phyloP scores from a whole-genome alignment of 2,329 filamentous ascomycete species.

The Purpureocillium takamizusanense region DNA sequence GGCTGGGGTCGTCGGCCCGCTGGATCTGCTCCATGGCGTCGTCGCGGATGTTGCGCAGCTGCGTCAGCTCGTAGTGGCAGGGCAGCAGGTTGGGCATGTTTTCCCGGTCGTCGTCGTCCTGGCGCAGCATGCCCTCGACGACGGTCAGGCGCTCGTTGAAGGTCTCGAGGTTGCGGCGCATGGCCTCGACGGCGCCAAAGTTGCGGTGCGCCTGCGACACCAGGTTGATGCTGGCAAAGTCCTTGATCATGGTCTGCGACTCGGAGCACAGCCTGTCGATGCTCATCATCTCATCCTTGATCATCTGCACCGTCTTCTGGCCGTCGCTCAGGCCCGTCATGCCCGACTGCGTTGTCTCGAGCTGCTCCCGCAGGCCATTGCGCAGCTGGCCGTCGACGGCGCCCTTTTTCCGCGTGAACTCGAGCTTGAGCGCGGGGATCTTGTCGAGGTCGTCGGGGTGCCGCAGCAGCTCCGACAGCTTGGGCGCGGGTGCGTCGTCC shows the following conservation, averaged over 20 bases:
- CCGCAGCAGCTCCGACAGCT: constrained; percentile 85
- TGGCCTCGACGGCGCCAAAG: constrained; percentile 86
- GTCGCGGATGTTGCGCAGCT: constrained; percentile 87
- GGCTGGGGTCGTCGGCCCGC: constrained; percentile 59
- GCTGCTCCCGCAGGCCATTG: constrained; percentile 79
- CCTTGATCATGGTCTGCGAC: constrained; percentile 92
- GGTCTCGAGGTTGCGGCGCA: constrained; percentile 82
- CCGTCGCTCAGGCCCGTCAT: constrained; percentile 85
- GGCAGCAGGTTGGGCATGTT: constrained; percentile 86
- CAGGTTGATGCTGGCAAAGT: constrained; percentile 87
- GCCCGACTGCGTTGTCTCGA: constrained; percentile 88
- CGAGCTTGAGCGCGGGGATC: constrained; percentile 78
- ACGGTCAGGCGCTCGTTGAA: constrained; percentile 71
- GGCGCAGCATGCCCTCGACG: constrained; percentile 68
- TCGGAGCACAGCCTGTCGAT: constrained; percentile 97
- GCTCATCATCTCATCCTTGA: constrained; percentile 97
- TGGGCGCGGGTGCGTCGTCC: constrained; percentile 58
- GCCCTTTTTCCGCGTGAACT: constrained; percentile 90
- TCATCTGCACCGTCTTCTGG: constrained; percentile 82
- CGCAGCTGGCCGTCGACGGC: constrained; percentile 87
- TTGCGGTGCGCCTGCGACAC: constrained; percentile 93
- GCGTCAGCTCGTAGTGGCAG: constrained; percentile 86
- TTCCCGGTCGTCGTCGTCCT: constrained; percentile 79
- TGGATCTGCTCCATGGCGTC: constrained; percentile 95
- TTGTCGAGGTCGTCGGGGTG: constrained; percentile 97